Conservation (phyloP, 1,284 basidiomycete species). For the Leucoagaricus sp. region DNA sequence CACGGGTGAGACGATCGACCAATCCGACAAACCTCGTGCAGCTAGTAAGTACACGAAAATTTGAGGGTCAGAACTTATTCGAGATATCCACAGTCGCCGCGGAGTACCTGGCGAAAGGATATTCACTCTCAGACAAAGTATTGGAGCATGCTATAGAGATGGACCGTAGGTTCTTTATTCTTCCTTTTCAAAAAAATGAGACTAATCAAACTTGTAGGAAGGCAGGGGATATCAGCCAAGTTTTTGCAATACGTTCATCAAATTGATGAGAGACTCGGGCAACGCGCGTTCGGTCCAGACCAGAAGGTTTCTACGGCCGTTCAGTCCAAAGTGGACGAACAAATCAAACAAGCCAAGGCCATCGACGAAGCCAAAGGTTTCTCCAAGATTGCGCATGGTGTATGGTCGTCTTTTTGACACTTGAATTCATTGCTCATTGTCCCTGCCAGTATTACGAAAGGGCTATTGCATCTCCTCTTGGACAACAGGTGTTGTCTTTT, state of each 20-base stretch:
- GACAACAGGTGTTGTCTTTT: conserved; percentile 74
- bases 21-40: conserved; percentile 81
- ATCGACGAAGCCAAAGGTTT: conserved; percentile 84
- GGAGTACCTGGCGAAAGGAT: conserved; percentile 89
- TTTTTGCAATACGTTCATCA: conserved; percentile 80
- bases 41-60: conserved; percentile 54
- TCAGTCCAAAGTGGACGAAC: conserved; percentile 60
- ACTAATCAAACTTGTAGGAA: conserved; percentile 42
- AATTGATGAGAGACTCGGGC: conserved; percentile 71
- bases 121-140: conserved; percentile 77
- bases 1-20: conserved; percentile 53
- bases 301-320: conserved; percentile 77
- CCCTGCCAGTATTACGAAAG: conserved; percentile 71
- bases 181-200: background rate
- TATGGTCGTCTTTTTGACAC: conserved; percentile 32
- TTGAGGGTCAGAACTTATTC: background rate
- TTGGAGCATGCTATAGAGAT: conserved; percentile 87
- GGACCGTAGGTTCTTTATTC: conserved; percentile 59
- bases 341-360: conserved; percentile 65
- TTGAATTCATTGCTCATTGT: conserved; percentile 2
- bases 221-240: conserved; percentile 84
- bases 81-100: conserved; percentile 63
- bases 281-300: conserved; percentile 68
- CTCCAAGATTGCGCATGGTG: conserved; percentile 67
- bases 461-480: conserved; percentile 74